A percentile compares a stretch with the other conserved stretches of the same genome.
Conservation (phyloP, 2,329 filamentous ascomycete genomes). For the Cladosporium sphaerospermum region DNA sequence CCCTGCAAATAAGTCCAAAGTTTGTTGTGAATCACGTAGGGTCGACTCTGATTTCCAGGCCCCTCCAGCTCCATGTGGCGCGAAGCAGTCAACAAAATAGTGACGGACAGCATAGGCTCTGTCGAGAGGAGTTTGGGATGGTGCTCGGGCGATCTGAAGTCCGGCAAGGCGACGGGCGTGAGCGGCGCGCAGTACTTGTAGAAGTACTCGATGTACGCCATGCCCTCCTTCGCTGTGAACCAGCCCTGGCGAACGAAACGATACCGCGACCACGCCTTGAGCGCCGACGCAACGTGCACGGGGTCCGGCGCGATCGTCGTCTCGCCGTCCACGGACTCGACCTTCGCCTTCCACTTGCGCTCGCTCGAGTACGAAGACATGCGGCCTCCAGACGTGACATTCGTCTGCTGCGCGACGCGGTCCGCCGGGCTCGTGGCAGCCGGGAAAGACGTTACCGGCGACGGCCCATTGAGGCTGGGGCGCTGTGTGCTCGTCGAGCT, state of each 20-base stretch:
- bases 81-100: constrained; percentile 83
- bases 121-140: constrained; percentile 77
- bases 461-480: constrained; percentile 20
- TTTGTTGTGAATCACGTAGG: constrained; percentile 88
- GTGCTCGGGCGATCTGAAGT: constrained; percentile 74
- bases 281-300: constrained; percentile 52
- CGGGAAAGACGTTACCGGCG: constrained; percentile 6
- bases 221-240: constrained; percentile 90
- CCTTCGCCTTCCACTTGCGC: constrained; percentile 17
- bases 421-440: constrained; percentile 9
- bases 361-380: constrained; percentile 20
- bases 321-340: constrained; percentile 12
- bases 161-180: constrained; percentile 87
- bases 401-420: background rate
- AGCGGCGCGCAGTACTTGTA: constrained; percentile 86
- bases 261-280: constrained; percentile 85
- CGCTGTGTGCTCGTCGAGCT: constrained; percentile 33
- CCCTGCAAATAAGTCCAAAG: constrained; percentile 90
- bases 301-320: constrained; percentile 23
- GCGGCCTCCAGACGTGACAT: constrained; percentile 13
- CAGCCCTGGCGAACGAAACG: constrained; percentile 94
- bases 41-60: constrained; percentile 73
- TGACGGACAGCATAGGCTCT: constrained; percentile 88
- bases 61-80: constrained; percentile 76
- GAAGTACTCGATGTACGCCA: constrained; percentile 93